phyloP scores from a whole-genome alignment of 2,329 filamentous ascomycete species.

The Botrytis tulipae region DNA sequence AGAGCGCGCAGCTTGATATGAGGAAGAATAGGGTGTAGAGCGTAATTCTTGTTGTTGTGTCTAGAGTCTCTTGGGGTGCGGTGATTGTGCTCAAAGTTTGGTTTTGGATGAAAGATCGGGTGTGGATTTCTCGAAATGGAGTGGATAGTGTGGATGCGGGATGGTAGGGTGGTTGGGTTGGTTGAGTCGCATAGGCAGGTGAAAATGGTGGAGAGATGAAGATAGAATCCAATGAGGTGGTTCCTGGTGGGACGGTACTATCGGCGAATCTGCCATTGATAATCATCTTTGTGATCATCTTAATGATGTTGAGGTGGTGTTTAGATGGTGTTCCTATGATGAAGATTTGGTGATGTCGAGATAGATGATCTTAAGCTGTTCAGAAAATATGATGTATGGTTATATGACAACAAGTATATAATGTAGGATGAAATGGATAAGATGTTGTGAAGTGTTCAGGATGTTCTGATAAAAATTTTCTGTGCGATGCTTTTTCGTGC shows the following conservation, averaged over 20 bases:
- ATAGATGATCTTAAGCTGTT: not conserved
- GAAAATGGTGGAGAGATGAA: not conserved
- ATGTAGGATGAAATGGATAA: not conserved
- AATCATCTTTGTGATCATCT: not conserved
- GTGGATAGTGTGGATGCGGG: not conserved
- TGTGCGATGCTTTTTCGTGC: not conserved
- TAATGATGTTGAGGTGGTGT: not conserved
- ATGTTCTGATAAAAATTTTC: not conserved
- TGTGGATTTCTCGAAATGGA: accelerated
- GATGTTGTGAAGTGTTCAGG: not conserved
- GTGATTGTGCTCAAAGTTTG: not conserved
- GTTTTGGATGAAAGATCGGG: not conserved
- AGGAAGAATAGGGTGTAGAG: not conserved
- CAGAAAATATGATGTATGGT: not conserved
- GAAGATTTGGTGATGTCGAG: not conserved
- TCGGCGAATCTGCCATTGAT: not conserved
- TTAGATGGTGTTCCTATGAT: not conserved
- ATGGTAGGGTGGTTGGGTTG: not conserved
- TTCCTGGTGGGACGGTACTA: not conserved
- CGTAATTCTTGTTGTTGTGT: not conserved
- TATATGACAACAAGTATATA: not conserved
- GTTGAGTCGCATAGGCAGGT: not conserved
- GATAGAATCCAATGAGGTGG: not conserved
- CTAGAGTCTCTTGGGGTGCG: not conserved
- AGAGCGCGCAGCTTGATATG: not conserved